Evolutionary conservation across 2,329 filamentous ascomycete genomes (phyloP), one percentile per base, ranked within the genome.

Genomic region (Epichloe glyceriae): DNA sequence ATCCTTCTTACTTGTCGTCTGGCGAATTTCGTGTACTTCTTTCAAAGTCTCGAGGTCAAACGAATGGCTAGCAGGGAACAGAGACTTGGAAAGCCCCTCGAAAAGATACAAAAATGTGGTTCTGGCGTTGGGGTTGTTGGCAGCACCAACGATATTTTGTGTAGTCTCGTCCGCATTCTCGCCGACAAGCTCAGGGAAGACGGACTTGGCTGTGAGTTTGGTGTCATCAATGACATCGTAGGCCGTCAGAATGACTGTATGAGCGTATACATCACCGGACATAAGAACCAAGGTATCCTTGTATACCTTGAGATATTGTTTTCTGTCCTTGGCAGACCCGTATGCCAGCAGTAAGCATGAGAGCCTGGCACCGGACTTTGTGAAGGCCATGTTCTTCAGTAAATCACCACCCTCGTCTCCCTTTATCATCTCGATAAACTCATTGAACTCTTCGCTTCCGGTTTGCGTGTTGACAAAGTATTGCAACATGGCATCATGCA

Each of bases 401-500:
- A 96, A 69, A 65, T 97, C 90, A 46, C 88, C 89, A 52, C 86
- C 84, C 62, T 95, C 88, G 57, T 98, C 91, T 40, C 87, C 87
- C 71, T 94, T 95, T 62, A 98, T 74, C 58, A 94, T 76, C 67
- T 97, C 90, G 52, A 94, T 71, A 62, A 95, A 96, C 60, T 95
- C 89, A 34, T 75, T 86, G 41, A 88, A 83, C 65, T 97, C 91
- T 52, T 87, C 82, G 43, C 83, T 87, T 3, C 85, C 89, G 4
- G 79, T 73, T 56, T 85, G 83, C 45, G 83, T 81, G 60, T 86
- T 91, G 49, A 88, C 71, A 69, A 91, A 96, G 69, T 96, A 98
- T 65, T 98, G 91, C 53, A 96, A 74, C 90, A 98, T 95, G 47
- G 93, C 93, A 62, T 97, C 93, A 67, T 98, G 94, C 19, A 98